A percentile compares a stretch with the other conserved stretches of the same genome.
These are phyloP conservation scores for Sesbania bispinosa DNA, from an alignment of 306 rosid genomes.

Conservation along the genomic window DNA sequence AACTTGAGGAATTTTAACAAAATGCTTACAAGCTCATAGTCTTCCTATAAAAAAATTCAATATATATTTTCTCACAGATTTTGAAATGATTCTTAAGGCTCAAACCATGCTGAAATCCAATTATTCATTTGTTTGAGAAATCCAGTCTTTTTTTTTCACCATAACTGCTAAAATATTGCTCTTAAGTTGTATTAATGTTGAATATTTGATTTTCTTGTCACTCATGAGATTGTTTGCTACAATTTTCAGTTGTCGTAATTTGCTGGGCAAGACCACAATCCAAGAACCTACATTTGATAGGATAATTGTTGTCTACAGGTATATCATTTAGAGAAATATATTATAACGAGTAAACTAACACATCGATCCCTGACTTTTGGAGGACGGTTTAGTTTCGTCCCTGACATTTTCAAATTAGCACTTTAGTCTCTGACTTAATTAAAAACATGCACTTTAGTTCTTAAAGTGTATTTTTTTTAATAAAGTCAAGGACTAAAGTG, in stretches of 20 bases:
- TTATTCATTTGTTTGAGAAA: background rate
- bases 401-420: no score
- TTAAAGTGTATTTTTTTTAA: no score
- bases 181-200: background rate
- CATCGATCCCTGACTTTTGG: no score
- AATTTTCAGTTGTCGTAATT: slow-evolving; percentile 44
- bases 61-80: background rate
- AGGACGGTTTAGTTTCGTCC: no score
- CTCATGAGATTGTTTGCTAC: slow-evolving; percentile 21
- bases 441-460: no score
- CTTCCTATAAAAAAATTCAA: background rate
- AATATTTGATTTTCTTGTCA: slow-evolving; percentile 4
- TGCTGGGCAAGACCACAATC: slow-evolving; percentile 62
- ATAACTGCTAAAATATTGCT: background rate
- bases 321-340: slow-evolving; percentile 5
- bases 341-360: no score
- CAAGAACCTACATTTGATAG: slow-evolving; percentile 94
- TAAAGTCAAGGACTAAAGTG: no score
- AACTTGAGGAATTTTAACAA: no score
- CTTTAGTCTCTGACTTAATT: no score
- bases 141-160: background rate
- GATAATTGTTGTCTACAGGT: slow-evolving; percentile 89
- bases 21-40: background rate
- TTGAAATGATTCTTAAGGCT: background rate
- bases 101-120: background rate